Base-by-base conservation (phyloP, 805 yeast genomes). In the Metschnikowia amazonensis region DNA sequence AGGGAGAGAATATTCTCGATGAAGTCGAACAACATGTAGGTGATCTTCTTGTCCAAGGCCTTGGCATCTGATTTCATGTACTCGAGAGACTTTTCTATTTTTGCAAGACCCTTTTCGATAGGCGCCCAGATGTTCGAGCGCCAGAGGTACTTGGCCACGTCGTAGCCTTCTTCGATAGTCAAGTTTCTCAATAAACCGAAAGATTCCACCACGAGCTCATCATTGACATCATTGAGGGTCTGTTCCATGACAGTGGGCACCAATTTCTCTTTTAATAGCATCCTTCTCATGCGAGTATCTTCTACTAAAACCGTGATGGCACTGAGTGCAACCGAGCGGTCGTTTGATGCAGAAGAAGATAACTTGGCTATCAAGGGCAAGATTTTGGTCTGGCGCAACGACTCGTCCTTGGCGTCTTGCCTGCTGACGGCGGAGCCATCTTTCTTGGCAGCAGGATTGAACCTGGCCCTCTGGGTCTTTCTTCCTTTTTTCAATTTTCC, bases 81-180 rank as follows among this genome's bases (percentile, higher is more conserved):
- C 20, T 67, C 61, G 36, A 83, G 68, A 0, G 88, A 79, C 0
- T 59, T 61, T 30, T 69, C 60, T 20, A 81, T 74, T 50, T 82
- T 82, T 0, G 61, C 60, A 36, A 87, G 65, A 2, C 82, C 77
- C 4, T 61, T 51, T 38, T 74, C 77, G 33, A 89, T 72, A 23
- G 77, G 66, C 0, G 76, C 70, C 86, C 96, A 83, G 34, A 92
- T 80, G 50, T 85, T 81, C 14, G 81, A 80, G 60, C 97, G 78
- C 86, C 95, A 85, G 44, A 86, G 62, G 61, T 78, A 80, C 17
- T 79, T 77, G 23, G 89, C 80, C 30, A 88, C 76, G 51, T 88
- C 95, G 55, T 87, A 83, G 17, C 97, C 97, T 65, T 89, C 96
- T 59, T 88, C 96, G 43, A 88, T 72, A 2, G 85, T 83, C 45